Evolutionary conservation across 2,329 filamentous ascomycete genomes (phyloP).

Genomic region (Talaromyces sp.): DNA sequence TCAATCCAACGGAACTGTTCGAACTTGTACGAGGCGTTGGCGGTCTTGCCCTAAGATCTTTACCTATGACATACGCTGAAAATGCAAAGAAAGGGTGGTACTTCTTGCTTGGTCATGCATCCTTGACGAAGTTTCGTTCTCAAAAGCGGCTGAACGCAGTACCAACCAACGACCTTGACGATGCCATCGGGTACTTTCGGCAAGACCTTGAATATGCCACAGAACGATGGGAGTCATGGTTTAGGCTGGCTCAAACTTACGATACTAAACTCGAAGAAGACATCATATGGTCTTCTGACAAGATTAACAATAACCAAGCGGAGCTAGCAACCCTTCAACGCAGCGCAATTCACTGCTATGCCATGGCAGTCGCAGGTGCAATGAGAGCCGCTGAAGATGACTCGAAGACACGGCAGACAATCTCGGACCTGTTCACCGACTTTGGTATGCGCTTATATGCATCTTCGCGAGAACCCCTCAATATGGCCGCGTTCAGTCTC

Average conservation of each 20-base stretch:
- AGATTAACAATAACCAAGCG: conserved; percentile 77
- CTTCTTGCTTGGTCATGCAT: conserved; percentile 84
- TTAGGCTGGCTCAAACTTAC: conserved; percentile 79
- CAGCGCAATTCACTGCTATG: conserved; percentile 77
- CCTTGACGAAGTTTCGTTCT: conserved; percentile 79
- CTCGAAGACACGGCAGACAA: conserved; percentile 54
- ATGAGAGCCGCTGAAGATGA: conserved; percentile 56
- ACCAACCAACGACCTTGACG: conserved; percentile 79
- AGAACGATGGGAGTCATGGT: conserved; percentile 88
- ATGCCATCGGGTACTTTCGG: conserved; percentile 74
- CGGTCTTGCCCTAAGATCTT: conserved; percentile 68
- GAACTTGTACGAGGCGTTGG: conserved; percentile 77
- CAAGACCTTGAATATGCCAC: conserved; percentile 80
- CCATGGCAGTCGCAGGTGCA: conserved; percentile 65
- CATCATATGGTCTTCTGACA: conserved; percentile 85
- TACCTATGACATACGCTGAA: conserved; percentile 65
- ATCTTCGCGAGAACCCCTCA: conserved; percentile 66
- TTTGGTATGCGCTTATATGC: conserved; percentile 69
- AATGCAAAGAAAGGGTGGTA: conserved; percentile 86
- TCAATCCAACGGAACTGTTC: conserved; percentile 78
- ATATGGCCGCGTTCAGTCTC: conserved; percentile 65
- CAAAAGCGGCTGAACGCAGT: conserved; percentile 75
- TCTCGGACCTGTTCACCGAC: conserved; percentile 66
- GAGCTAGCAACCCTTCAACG: conserved; percentile 76
- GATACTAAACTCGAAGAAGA: conserved; percentile 85